Conservation (phyloP, 2,329 filamentous ascomycete genomes). For the Apiospora arundinis region DNA sequence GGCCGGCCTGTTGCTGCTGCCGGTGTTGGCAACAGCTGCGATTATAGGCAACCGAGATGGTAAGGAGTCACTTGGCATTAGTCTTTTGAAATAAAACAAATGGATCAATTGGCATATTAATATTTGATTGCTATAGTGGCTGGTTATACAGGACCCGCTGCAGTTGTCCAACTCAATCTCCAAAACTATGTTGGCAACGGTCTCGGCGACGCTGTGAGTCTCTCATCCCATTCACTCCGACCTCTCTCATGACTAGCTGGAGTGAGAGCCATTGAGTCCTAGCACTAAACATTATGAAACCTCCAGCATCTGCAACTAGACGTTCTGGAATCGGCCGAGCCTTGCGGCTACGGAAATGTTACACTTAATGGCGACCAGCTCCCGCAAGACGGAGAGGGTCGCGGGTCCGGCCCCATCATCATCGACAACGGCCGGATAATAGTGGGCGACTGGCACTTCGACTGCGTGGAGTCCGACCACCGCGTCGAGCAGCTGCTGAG, state of each 20-base stretch:
- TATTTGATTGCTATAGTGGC: constrained; percentile 25
- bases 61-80: not conserved
- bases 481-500: constrained; percentile 52
- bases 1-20: not conserved
- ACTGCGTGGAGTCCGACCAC: constrained; percentile 50
- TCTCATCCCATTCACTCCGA: constrained; percentile 22
- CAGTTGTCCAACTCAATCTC: constrained; percentile 37
- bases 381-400: constrained; percentile 45
- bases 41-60: not conserved
- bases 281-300: constrained; percentile 23
- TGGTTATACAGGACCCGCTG: constrained; percentile 24
- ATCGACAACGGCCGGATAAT: constrained; percentile 46
- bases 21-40: not conserved
- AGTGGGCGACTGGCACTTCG: constrained; percentile 53
- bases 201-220: constrained; percentile 35
- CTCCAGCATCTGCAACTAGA: constrained; percentile 47
- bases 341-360: constrained; percentile 55
- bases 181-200: constrained; percentile 27
- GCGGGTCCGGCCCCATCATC: constrained; percentile 49
- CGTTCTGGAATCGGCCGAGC: constrained; percentile 50
- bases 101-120: constrained; percentile 25
- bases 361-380: constrained; percentile 54
- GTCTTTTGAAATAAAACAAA: constrained; percentile 25
- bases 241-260: constrained; percentile 8
- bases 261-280: not conserved